Base-by-base conservation (phyloP, 768 basidiomycete genomes). In the Trametes cinnabarina region DNA sequence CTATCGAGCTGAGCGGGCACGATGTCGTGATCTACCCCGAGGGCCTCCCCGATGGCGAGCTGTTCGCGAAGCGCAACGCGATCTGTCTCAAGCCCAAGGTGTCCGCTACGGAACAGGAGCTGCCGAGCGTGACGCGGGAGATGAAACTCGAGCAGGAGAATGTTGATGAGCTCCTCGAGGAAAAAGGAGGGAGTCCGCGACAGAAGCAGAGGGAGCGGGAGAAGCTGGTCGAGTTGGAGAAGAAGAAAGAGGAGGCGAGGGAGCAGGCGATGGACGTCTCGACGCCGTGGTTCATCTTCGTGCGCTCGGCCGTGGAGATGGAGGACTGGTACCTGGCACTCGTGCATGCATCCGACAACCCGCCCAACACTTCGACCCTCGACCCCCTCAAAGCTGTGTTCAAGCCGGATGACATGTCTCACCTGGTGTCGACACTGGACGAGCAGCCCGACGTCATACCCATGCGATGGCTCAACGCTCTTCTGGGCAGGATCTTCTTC, bases 391-490 rank as follows among this genome's bases (percentile, higher is more conserved):
- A 77, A 39, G 68, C 79, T 34, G 78, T 96, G 17, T 98, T 94
- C 76, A 75, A 79, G 51, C 76, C 86, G 5, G 73, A 77, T 10
- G 92, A 97, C 70, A 96, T 98, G 93, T 78, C 83, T 54, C 76
- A 81, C 61, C 81, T 98, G 39, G 87, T 98, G 57, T 76, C 85
- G 15, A 91, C 87, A 6, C 78, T 99, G 59, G 97, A 98, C 74
- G 84, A 88, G 64, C 92, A 94, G 68, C 91, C 97, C 2, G 96
- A 99, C 70, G 89, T 94, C 60, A 94, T 98, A 57, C 95, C 94
- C 2, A 93, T 94, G 84, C 88, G 96, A 4, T 99, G 97, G 97
- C 76, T 98, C 47, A 99, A 99, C 68, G 97, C 94, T 0, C 76
- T 98, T 53, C 74, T 98, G 59, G 97, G 95, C 3, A 87, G 97